Evolutionary conservation across 441 rosid genomes (phyloP), one percentile per base, ranked within the genome.

Genomic region (Hura crepitans): DNA sequence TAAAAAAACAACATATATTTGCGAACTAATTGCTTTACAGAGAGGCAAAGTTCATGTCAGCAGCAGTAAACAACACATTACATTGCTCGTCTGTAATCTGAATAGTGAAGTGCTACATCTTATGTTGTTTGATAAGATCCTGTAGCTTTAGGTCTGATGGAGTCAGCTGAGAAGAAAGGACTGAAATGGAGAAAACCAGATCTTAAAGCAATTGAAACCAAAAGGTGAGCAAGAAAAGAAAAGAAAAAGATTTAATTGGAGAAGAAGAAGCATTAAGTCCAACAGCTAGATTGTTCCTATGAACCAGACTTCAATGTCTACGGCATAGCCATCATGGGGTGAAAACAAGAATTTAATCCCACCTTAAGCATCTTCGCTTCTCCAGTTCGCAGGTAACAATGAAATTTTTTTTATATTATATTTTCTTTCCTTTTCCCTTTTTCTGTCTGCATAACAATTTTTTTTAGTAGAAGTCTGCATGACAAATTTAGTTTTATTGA

Each of bases 291-390:
- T 43, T 78, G 77, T 85, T 85, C 50, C 86, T n/a, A 85, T 37
- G 80, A 76, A 27, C 85, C 84, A 0, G 68, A 77, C n/a, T 75
- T 78, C 69, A 78, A 83, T 31, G 66, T 78, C 10, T 81, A 85
- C 63, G 43, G 83, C 13, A 28, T 85, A 10, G 63, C 58, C 11
- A 68, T 73, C 27, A 25, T 83, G 39, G 85, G 86, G 4, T 78
- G 71, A 75, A 74, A 60, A 77, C 74, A 65, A 49, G 31, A 17
- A 73, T 83, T 62, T 17, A 81, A 33, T 79, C 80, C 0, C 59
- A 49, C 5, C 83, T 81, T 49, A 76, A 72, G 30, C 85, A 85
- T 37, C 76, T 83, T 76, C 86, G 78, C 25, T 85, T 85, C 81
- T 78, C 77, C 17, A 72, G 80, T 59, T 59, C 78, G 77, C 83